A percentile compares a stretch with the other conserved stretches of the same genome.
These are phyloP conservation scores for Urostyla sp. DNA, from an alignment of 73 alveolate species.

Conservation along the genomic window DNA sequence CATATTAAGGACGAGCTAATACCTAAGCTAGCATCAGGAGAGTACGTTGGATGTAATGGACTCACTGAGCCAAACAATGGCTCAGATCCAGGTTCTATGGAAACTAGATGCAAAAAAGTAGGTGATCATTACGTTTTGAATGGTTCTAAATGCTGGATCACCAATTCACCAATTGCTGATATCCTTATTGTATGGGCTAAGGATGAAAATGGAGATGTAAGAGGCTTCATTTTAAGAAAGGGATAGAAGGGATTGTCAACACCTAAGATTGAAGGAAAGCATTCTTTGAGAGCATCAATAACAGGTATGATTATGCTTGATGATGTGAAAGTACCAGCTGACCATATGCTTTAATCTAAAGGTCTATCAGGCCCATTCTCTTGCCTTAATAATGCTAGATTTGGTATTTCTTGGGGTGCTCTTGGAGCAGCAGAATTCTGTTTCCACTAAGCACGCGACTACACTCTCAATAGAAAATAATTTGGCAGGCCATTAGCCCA, in stretches of 20 bases:
- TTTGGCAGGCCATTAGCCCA: slow-evolving; percentile 86
- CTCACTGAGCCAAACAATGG: slow-evolving; percentile 97
- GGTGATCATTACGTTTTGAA: slow-evolving; percentile 87
- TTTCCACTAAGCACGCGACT: slow-evolving; percentile 78
- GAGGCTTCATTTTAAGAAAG: slow-evolving; percentile 88
- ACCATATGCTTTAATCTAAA: slow-evolving; percentile 72
- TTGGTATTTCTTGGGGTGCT: slow-evolving; percentile 97
- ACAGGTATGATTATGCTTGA: slow-evolving; percentile 97
- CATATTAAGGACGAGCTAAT: slow-evolving; percentile 75
- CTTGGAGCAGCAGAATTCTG: slow-evolving; percentile 97
- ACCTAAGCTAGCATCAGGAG: slow-evolving; percentile 95
- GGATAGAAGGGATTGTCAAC: slow-evolving; percentile 93
- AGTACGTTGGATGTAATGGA: slow-evolving; percentile 93
- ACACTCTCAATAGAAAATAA: slow-evolving; percentile 83
- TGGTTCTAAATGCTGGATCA: slow-evolving; percentile 96
- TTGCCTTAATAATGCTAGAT: slow-evolving; percentile 92
- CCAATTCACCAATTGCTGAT: slow-evolving; percentile 95
- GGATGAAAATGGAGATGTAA: slow-evolving; percentile 78
- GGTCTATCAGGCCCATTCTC: slow-evolving; percentile 96
- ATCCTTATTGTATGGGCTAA: slow-evolving; percentile 93
- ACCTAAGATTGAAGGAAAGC: slow-evolving; percentile 94
- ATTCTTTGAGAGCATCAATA: slow-evolving; percentile 89
- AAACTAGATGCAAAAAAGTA: slow-evolving; percentile 76
- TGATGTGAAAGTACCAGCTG: slow-evolving; percentile 91
- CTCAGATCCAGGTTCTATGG: slow-evolving; percentile 89